phyloP scores from a whole-genome alignment of 2,329 filamentous ascomycete genomes.

The Arthrobotrys musiformis region DNA sequence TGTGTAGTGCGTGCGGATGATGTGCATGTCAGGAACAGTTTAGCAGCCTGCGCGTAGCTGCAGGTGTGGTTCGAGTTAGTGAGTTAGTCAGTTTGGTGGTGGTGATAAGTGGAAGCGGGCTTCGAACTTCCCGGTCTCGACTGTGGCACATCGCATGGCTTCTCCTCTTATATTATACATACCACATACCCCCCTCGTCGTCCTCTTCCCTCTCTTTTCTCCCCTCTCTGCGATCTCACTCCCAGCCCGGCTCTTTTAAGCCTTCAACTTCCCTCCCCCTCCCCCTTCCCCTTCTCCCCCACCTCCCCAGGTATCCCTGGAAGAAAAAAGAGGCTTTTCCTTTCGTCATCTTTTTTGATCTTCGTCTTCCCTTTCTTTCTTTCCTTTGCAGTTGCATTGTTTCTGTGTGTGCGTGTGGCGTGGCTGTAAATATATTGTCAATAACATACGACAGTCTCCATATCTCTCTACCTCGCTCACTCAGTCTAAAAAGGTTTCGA shows the following conservation, averaged over 20 bases:
- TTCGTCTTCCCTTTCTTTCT: constrained; percentile 7
- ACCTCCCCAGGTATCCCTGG: constrained; percentile 26
- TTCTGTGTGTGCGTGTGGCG: not conserved
- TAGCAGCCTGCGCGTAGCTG: constrained; percentile 22
- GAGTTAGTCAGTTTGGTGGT: not conserved
- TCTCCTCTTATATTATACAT: constrained; percentile 27
- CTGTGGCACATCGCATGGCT: constrained; percentile 16
- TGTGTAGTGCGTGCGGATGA: constrained; percentile 4
- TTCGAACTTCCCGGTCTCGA: constrained; percentile 22
- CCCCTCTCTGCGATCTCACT: constrained; percentile 11
- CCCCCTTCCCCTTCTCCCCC: not conserved
- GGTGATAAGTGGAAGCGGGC: not conserved
- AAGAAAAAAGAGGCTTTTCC: not conserved
- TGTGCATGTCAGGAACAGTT: constrained; percentile 26
- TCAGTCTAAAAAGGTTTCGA: not conserved
- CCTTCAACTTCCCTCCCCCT: constrained; percentile 5
- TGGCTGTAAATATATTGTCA: constrained; percentile 18
- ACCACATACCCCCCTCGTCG: not conserved
- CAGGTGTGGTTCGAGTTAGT: constrained; percentile 8
- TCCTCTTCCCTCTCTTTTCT: not conserved
- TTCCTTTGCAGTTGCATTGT: not conserved
- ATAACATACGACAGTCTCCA: not conserved
- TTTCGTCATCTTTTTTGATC: constrained; percentile 9
- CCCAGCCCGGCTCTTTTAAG: constrained; percentile 29
- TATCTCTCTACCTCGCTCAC: not conserved